Percentiles rank a stretch among this genome's conserved stretches.
Evolutionary conservation across 2,329 filamentous ascomycete species (phyloP).

Genomic region (Ceratocystis harringtonii): DNA sequence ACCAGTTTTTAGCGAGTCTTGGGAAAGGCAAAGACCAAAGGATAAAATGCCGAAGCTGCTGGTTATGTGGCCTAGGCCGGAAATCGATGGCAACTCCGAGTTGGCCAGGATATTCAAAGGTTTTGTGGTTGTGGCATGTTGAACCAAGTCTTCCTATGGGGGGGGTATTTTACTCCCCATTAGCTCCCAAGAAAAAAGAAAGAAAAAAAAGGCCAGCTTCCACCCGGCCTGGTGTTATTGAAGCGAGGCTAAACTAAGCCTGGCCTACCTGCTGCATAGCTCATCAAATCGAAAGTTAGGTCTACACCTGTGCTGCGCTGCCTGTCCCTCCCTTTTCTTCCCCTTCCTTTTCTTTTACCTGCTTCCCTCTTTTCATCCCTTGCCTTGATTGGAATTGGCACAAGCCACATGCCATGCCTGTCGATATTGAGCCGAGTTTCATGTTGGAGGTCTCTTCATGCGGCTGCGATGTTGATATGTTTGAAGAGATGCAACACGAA

Average conservation of each 20-base stretch:
- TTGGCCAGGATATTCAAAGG: not conserved
- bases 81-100: not conserved
- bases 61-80: not conserved
- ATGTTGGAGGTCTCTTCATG: not conserved
- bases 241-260: not conserved
- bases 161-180: not conserved
- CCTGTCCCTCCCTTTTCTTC: not conserved
- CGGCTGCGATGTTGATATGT: not conserved
- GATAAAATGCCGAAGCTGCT: not conserved
- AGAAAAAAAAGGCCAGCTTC: too few species aligned
- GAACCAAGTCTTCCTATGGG: not conserved
- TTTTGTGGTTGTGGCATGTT: not conserved
- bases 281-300: not conserved
- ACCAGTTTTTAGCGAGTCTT: not conserved
- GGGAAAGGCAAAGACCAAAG: not conserved
- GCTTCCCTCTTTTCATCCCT: not conserved
- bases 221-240: too few species aligned
- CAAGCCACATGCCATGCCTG: slow-evolving; percentile 1
- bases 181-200: not conserved
- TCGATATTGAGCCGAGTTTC: slow-evolving; percentile 1
- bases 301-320: not conserved
- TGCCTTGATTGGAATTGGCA: not conserved
- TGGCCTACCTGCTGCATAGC: not conserved
- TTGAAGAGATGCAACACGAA: not conserved
- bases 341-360: not conserved